Evolutionary conservation across 306 rosid species (phyloP).

Genomic region (Nissolia schottii): DNA sequence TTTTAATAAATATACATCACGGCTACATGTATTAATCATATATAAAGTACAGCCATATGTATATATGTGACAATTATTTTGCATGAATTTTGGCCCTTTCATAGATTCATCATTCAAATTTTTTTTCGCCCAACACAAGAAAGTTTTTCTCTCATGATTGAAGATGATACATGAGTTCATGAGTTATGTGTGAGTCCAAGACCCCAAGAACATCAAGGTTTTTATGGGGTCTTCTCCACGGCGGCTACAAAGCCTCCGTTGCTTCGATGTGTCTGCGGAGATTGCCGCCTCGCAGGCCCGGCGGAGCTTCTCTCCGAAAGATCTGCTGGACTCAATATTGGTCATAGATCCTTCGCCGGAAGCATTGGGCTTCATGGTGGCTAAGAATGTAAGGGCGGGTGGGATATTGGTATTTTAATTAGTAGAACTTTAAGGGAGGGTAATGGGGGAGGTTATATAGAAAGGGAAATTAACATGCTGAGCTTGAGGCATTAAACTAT

Average conservation of each 20-base stretch:
- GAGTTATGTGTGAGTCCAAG: slow-evolving; percentile 33
- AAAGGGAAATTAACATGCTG: not conserved
- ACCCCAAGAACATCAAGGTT: slow-evolving; percentile 37
- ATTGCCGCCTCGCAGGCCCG: slow-evolving; percentile 6
- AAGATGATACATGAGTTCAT: not conserved
- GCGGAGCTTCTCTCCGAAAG: slow-evolving; percentile 29
- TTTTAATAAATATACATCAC: not conserved
- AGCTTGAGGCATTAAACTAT: not conserved
- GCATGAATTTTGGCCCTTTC: not conserved
- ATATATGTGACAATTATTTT: not conserved
- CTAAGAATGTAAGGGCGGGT: not conserved
- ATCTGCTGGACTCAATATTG: slow-evolving; percentile 14
- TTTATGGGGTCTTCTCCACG: slow-evolving; percentile 24
- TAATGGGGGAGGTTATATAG: not conserved
- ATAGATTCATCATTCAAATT: not conserved
- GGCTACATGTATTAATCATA: not conserved
- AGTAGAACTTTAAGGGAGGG: not conserved
- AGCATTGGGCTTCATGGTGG: slow-evolving; percentile 24
- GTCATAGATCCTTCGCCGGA: slow-evolving; percentile 17
- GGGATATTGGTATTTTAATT: not conserved
- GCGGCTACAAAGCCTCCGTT: not conserved
- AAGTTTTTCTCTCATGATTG: not conserved
- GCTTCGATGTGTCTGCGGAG: not conserved
- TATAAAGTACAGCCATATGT: not conserved
- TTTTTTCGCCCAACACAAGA: not conserved